A percentile compares a stretch with the other conserved stretches of the same genome.
Evolutionary conservation across 1,284 basidiomycete genomes (phyloP).

Genomic region (Sporisorium reilianum): DNA sequence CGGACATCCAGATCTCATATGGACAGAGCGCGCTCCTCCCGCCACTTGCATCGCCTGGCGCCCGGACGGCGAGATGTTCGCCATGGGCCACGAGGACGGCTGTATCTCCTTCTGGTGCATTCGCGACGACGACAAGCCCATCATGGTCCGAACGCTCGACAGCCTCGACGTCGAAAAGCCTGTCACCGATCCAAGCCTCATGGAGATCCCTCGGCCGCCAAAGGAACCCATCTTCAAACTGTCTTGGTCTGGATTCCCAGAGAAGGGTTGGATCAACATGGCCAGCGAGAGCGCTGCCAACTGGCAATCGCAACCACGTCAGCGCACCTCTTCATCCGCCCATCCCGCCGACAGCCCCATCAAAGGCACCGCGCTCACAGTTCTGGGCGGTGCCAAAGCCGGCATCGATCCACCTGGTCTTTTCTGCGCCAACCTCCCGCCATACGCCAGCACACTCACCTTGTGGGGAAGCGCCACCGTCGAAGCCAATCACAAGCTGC

Average conservation of each 20-base stretch:
- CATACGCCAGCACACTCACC: constrained; percentile 75
- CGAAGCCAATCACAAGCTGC: constrained; percentile 69
- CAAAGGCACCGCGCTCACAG: constrained; percentile 72
- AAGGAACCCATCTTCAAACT: constrained; percentile 88
- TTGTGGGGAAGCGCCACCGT: constrained; percentile 70
- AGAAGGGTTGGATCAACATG: constrained; percentile 57
- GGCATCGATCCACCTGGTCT: constrained; percentile 76
- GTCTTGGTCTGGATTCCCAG: constrained; percentile 75
- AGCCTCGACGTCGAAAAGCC: constrained; percentile 60
- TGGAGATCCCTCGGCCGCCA: constrained; percentile 27
- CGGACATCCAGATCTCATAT: constrained; percentile 72
- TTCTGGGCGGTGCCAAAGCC: constrained; percentile 77
- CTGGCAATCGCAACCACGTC: constrained; percentile 39
- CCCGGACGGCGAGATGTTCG: constrained; percentile 73
- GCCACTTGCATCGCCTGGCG: constrained; percentile 81
- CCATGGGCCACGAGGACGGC: constrained; percentile 84
- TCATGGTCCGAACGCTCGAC: constrained; percentile 76
- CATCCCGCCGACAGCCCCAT: constrained; percentile 12
- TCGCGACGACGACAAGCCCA: constrained; percentile 82
- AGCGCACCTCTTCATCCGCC: constrained; percentile 15
- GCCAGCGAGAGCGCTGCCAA: constrained; percentile 47
- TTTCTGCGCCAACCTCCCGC: constrained; percentile 79
- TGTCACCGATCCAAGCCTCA: constrained; percentile 14
- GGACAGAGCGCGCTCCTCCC: constrained; percentile 77
- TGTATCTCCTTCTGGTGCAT: constrained; percentile 87